phyloP scores from a whole-genome alignment of 2,329 filamentous ascomycete genomes.

The Neocatenulostroma microsporum region DNA sequence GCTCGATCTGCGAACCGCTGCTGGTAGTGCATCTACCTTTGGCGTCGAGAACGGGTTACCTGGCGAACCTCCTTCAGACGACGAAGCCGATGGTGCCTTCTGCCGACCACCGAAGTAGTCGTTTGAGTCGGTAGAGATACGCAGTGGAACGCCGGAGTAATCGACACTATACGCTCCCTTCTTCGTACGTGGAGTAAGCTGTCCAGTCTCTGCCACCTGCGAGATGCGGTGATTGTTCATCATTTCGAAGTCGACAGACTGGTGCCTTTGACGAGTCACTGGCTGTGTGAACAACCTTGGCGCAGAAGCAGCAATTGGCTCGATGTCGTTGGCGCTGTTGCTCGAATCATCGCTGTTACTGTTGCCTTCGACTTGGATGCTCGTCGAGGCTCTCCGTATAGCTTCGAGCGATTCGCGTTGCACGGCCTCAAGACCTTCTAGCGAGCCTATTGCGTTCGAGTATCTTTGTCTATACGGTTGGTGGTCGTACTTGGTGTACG shows the following conservation, averaged over 20 bases:
- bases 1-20: conserved; percentile 20
- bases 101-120: conserved; percentile 10
- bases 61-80: conserved; percentile 2
- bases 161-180: conserved; percentile 14
- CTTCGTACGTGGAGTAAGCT: conserved; percentile 29
- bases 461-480: conserved; percentile 28
- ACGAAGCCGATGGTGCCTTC: background rate
- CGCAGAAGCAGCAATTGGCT: conserved; percentile 20
- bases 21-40: conserved; percentile 20
- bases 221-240: conserved; percentile 43
- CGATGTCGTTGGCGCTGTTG: conserved; percentile 18
- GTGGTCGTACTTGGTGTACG: conserved; percentile 31
- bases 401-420: conserved; percentile 8
- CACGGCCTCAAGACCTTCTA: conserved; percentile 20
- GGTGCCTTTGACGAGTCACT: conserved; percentile 10
- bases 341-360: conserved; percentile 18
- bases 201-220: conserved; percentile 45
- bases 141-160: conserved; percentile 3
- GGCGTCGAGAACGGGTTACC: conserved; percentile 11
- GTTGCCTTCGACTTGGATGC: conserved; percentile 12
- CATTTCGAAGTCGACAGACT: conserved; percentile 27
- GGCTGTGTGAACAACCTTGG: conserved; percentile 17
- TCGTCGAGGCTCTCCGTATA: conserved; percentile 20
- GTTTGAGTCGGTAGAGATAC: conserved; percentile 3
- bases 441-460: conserved; percentile 26